Conservation (phyloP, 2,329 filamentous ascomycete genomes). For the Cryphonectria naterciae region DNA sequence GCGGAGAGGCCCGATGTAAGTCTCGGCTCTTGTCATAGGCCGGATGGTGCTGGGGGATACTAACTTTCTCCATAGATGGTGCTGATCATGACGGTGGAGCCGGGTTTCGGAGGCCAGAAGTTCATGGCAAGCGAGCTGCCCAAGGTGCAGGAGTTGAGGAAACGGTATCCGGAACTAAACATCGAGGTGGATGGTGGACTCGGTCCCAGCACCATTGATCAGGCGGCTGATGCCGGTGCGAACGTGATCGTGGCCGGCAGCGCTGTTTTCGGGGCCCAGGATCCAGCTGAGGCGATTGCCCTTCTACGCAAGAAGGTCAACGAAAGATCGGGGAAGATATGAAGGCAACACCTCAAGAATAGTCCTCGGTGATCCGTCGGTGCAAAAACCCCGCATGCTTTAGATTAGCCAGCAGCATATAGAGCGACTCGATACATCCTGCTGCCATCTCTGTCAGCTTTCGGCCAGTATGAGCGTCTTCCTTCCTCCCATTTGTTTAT, state of each 20-base stretch:
- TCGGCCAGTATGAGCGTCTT: slow-evolving; percentile 15
- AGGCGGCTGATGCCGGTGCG: slow-evolving; percentile 91
- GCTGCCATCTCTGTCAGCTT: slow-evolving; percentile 8
- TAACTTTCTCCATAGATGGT: slow-evolving; percentile 72
- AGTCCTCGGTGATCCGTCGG: too few relatives aligned
- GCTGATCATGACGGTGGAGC: slow-evolving; percentile 96
- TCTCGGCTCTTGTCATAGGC: slow-evolving; percentile 30
- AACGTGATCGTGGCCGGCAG: slow-evolving; percentile 98
- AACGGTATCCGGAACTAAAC: slow-evolving; percentile 87
- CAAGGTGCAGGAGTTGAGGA: slow-evolving; percentile 84
- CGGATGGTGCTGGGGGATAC: neutral
- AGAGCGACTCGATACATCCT: neutral
- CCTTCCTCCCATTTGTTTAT: neutral
- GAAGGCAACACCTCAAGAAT: slow-evolving; percentile 11
- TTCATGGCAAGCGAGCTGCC: slow-evolving; percentile 97
- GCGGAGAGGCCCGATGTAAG: slow-evolving; percentile 87
- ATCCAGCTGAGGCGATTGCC: slow-evolving; percentile 85
- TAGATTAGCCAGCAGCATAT: slow-evolving; percentile 10
- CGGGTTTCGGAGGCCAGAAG: slow-evolving; percentile 96
- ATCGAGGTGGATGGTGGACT: slow-evolving; percentile 95
- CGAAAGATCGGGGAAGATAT: slow-evolving; percentile 51
- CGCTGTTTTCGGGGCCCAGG: slow-evolving; percentile 90
- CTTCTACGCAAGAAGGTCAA: slow-evolving; percentile 81
- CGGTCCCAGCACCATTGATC: slow-evolving; percentile 85
- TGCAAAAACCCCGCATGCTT: neutral